phyloP scores from a whole-genome alignment of 2,329 filamentous ascomycete genomes.

The Trichoderma gracile region DNA sequence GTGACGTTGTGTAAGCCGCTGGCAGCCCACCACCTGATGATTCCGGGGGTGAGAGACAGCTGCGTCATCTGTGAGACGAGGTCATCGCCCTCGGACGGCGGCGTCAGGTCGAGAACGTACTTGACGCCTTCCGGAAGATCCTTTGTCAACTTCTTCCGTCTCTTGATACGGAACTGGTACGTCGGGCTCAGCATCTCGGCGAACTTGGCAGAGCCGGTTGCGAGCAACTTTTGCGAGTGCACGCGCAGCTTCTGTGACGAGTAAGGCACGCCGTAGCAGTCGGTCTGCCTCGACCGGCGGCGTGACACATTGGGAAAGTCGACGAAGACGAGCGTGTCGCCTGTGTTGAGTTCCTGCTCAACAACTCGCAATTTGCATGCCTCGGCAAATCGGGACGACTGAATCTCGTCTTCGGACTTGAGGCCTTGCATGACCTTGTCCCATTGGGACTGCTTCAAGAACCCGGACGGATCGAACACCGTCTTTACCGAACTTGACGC shows the following conservation, averaged over 20 bases:
- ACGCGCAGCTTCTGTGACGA: slow-evolving; percentile 45
- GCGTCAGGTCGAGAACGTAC: slow-evolving; percentile 65
- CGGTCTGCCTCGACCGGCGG: slow-evolving; percentile 29
- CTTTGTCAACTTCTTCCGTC: slow-evolving; percentile 41
- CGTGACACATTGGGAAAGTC: slow-evolving; percentile 38
- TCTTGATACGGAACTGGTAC: slow-evolving; percentile 43
- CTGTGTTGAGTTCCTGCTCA: slow-evolving; percentile 35
- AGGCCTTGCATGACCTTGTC: slow-evolving; percentile 1
- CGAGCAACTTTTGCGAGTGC: slow-evolving; percentile 48
- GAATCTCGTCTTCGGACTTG: not conserved
- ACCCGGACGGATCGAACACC: not conserved
- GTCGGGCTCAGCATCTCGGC: slow-evolving; percentile 46
- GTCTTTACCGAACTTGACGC: not conserved
- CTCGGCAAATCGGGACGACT: slow-evolving; percentile 19
- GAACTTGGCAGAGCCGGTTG: slow-evolving; percentile 51
- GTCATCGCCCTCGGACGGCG: slow-evolving; percentile 62
- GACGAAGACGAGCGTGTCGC: slow-evolving; percentile 50
- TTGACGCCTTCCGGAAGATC: slow-evolving; percentile 48
- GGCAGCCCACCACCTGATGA: slow-evolving; percentile 56
- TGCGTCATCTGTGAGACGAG: slow-evolving; percentile 60
- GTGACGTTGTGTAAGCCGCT: slow-evolving; percentile 38
- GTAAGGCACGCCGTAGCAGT: slow-evolving; percentile 42
- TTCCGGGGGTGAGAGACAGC: slow-evolving; percentile 56
- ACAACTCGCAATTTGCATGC: slow-evolving; percentile 33
- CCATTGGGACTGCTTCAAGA: not conserved